phyloP scores from a whole-genome alignment of 306 rosid species.

The Astragalus membranaceus region DNA sequence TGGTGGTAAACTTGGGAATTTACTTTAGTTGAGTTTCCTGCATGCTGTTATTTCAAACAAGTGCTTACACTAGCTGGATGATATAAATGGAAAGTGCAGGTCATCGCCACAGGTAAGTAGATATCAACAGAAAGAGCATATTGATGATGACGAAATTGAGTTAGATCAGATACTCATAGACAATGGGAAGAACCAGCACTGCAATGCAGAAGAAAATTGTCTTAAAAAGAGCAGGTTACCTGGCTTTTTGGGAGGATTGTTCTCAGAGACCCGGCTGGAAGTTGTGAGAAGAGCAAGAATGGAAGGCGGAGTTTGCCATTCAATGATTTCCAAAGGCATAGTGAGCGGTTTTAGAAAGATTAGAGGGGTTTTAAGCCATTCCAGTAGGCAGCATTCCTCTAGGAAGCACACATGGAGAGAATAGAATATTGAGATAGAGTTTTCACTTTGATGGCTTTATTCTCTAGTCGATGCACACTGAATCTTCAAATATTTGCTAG shows the following conservation, averaged over 20 bases:
- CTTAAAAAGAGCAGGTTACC: slow-evolving; percentile 23
- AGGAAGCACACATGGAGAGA: slow-evolving; percentile 21
- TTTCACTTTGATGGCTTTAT: slow-evolving; percentile 1
- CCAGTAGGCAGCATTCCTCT: slow-evolving; percentile 30
- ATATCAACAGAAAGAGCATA: slow-evolving; percentile 19
- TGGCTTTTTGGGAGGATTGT: slow-evolving; percentile 44
- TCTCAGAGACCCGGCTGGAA: slow-evolving; percentile 33
- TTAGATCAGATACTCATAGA: slow-evolving; percentile 38
- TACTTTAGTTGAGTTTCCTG: not conserved
- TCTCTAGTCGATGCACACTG: not conserved
- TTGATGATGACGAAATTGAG: slow-evolving; percentile 23
- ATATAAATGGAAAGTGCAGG: slow-evolving; percentile 37
- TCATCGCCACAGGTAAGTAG: slow-evolving; percentile 22
- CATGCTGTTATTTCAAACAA: not conserved
- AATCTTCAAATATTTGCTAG: not conserved
- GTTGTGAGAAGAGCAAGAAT: slow-evolving; percentile 24
- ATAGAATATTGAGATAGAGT: slow-evolving; percentile 2
- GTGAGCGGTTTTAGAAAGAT: slow-evolving; percentile 48
- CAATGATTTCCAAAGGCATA: slow-evolving; percentile 34
- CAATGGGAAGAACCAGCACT: slow-evolving; percentile 35
- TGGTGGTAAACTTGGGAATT: not conserved
- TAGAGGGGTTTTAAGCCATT: slow-evolving; percentile 35
- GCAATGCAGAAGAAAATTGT: slow-evolving; percentile 12
- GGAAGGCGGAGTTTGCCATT: slow-evolving; percentile 27
- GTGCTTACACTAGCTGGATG: not conserved